Evolutionary conservation across 75 land plant species (phyloP).

Genomic region (Ceratopteris richardii): DNA sequence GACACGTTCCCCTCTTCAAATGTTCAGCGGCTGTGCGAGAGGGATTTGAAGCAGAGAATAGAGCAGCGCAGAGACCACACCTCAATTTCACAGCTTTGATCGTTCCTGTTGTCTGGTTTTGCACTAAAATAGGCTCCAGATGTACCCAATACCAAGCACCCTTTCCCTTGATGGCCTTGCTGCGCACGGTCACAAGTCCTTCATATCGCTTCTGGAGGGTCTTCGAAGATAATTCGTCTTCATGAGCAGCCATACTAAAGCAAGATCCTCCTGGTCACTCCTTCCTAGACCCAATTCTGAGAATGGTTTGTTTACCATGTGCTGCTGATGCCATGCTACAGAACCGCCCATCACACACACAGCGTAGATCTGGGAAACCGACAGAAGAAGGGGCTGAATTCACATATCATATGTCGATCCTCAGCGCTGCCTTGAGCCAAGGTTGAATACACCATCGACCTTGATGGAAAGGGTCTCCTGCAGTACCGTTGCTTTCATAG

Average conservation of each 20-base stretch:
- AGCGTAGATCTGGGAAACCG: too few relatives aligned
- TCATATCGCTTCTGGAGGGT: conserved; percentile 68
- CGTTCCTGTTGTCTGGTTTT: conserved; percentile 37
- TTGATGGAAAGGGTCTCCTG: too few relatives aligned
- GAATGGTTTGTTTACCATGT: not conserved
- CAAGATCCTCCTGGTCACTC: not conserved
- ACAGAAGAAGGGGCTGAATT: too few relatives aligned
- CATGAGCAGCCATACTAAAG: conserved; percentile 5
- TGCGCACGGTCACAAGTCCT: conserved; percentile 56
- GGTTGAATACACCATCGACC: too few relatives aligned
- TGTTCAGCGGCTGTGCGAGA: conserved; percentile 88
- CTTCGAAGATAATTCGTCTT: conserved; percentile 48
- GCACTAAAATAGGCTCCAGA: conserved; percentile 60
- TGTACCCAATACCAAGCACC: conserved; percentile 95
- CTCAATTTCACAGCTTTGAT: conserved; percentile 76
- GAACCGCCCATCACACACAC: too few relatives aligned
- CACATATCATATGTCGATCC: too few relatives aligned
- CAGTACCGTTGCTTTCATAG: too few relatives aligned
- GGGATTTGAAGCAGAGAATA: conserved; percentile 88
- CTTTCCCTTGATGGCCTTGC: conserved; percentile 80
- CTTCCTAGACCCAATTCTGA: not conserved
- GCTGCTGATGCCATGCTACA: not conserved
- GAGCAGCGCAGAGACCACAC: conserved; percentile 65
- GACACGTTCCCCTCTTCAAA: conserved; percentile 82
- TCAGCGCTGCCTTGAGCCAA: too few relatives aligned